These are phyloP conservation scores for Beauveria brongniartii DNA, from an alignment of 2,329 filamentous ascomycete genomes.

Conservation along the genomic window DNA sequence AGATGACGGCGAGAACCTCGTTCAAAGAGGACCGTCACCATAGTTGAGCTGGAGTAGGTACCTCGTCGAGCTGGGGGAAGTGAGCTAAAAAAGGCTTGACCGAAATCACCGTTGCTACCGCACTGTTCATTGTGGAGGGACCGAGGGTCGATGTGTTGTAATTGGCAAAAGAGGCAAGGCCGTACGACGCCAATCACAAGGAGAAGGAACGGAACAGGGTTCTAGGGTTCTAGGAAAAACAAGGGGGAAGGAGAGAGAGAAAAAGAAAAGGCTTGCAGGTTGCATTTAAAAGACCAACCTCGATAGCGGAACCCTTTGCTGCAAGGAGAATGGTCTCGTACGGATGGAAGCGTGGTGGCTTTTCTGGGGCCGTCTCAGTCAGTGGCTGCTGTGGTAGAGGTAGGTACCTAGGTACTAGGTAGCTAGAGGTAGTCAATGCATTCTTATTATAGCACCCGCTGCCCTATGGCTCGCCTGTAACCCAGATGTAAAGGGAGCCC, in stretches of 20 bases:
- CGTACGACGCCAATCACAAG: not conserved
- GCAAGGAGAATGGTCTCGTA: not conserved
- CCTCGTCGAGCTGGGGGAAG: too few species aligned
- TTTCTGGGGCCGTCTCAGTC: not conserved
- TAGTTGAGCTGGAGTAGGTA: too few species aligned
- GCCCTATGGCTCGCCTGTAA: not conserved
- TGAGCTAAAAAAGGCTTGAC: not conserved
- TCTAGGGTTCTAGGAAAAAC: not conserved
- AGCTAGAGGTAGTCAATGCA: too few species aligned
- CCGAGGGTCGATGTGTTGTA: not conserved
- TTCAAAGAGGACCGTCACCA: not conserved
- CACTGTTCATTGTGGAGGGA: not conserved
- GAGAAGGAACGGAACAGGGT: not conserved
- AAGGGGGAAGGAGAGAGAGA: not conserved
- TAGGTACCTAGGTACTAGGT: too few species aligned
- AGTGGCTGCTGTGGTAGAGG: not conserved
- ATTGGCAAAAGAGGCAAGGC: slow-evolving; percentile 1
- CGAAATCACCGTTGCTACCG: not conserved
- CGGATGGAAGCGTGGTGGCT: not conserved
- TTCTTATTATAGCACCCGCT: not conserved
- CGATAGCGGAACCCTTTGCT: not conserved
- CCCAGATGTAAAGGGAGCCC: too few species aligned
- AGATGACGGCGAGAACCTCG: not conserved
- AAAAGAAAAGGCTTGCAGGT: not conserved
- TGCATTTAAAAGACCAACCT: not conserved